Conservation (phyloP, 2,329 filamentous ascomycete genomes). For the Aureobasidium sp. region DNA sequence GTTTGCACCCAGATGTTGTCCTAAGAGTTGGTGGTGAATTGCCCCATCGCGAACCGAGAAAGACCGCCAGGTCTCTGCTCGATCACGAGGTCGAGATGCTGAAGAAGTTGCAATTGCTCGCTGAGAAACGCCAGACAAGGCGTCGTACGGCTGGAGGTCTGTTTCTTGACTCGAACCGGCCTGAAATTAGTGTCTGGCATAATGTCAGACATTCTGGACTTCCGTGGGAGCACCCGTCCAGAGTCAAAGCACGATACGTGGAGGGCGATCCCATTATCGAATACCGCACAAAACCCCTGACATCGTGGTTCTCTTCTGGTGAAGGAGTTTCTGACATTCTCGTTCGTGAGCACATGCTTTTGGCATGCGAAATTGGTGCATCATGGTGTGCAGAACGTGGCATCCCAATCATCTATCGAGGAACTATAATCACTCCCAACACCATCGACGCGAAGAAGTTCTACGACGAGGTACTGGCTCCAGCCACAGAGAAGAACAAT, state of each 20-base stretch:
- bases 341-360: conserved; percentile 47
- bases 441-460: conserved; percentile 20
- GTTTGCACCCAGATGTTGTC: conserved; percentile 19
- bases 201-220: conserved; percentile 27
- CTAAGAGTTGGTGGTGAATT: conserved; percentile 30
- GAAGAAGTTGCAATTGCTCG: conserved; percentile 28
- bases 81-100: conserved; percentile 17
- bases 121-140: conserved; percentile 26
- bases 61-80: conserved; percentile 20
- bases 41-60: conserved; percentile 19
- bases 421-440: conserved; percentile 26
- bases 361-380: conserved; percentile 47
- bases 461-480: conserved; percentile 30
- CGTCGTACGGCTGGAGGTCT: conserved; percentile 35
- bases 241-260: conserved; percentile 31
- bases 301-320: conserved; percentile 25
- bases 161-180: conserved; percentile 26
- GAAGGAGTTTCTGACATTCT: conserved; percentile 24
- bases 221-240: conserved; percentile 35
- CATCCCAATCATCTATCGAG: conserved; percentile 46
- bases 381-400: conserved; percentile 46
- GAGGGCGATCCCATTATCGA: conserved; percentile 41
- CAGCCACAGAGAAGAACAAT: conserved; percentile 31
- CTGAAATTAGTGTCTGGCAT: conserved; percentile 34
- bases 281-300: conserved; percentile 27